Base-by-base conservation (phyloP, 257 asterid genomes). In the Mentha longifolia region DNA sequence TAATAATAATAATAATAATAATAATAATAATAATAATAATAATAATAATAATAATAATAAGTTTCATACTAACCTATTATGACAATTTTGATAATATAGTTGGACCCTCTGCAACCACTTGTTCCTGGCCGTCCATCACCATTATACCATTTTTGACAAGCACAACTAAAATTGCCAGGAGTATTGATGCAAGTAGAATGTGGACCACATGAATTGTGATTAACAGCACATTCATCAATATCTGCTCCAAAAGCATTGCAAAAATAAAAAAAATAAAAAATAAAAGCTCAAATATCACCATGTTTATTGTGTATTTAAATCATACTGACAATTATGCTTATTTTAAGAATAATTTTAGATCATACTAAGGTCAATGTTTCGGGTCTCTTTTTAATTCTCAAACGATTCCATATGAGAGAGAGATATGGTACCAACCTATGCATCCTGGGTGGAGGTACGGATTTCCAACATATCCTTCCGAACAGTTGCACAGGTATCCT, bases 371-470 rank as follows among this genome's bases (percentile, higher is more conserved):
- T 6, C 37, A 33, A 55, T n/a, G n/a, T n/a, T n/a, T n/a, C n/a
- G n/a, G n/a, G n/a, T n/a, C n/a, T n/a, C n/a, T n/a, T n/a, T n/a
- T n/a, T n/a, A n/a, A n/a, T n/a, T n/a, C n/a, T n/a, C n/a, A n/a
- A n/a, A n/a, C n/a, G n/a, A n/a, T n/a, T n/a, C n/a, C n/a, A n/a
- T n/a, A n/a, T n/a, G n/a, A n/a, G n/a, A n/a, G n/a, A n/a, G n/a
- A n/a, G n/a, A n/a, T n/a, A n/a, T n/a, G n/a, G n/a, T n/a, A n/a
- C n/a, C n/a, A n/a, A 76, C 77, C 77, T 49, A 0, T 4, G 71
- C 81, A 77, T 7, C 81, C 81, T 37, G 22, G 62, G 50, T 14
- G 0, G 57, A 64, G 67, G 58, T 77, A 77, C 9, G 81, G 81
- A n/a, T n/a, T n/a, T n/a, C n/a, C n/a, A n/a, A n/a, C n/a, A n/a